Conservation (phyloP, 148 eudicot genomes). For the Rhododendron simsii region DNA sequence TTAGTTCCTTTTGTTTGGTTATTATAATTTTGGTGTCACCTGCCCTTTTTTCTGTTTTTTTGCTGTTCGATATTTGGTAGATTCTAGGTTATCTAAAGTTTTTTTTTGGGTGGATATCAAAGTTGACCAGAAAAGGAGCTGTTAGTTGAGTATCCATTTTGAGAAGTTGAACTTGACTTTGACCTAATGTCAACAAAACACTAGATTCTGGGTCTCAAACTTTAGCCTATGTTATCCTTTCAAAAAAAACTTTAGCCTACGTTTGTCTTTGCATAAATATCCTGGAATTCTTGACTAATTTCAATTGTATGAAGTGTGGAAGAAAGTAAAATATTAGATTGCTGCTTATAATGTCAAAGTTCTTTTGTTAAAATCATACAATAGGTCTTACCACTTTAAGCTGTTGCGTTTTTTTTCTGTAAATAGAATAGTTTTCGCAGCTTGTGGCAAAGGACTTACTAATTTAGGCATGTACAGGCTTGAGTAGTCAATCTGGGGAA, state of each 20-base stretch:
- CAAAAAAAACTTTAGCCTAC: neutral
- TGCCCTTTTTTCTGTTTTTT: neutral
- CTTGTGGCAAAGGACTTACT: slow-evolving; percentile 8
- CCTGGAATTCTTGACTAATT: neutral
- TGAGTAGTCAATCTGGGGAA: slow-evolving; percentile 30
- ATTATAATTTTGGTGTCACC: neutral
- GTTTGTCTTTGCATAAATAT: neutral
- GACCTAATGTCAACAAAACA: neutral
- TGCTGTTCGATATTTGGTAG: neutral
- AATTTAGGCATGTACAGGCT: slow-evolving; percentile 35
- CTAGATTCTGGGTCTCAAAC: neutral
- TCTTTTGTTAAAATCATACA: neutral
- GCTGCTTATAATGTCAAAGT: neutral
- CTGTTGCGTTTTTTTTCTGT: neutral
- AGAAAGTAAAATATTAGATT: neutral
- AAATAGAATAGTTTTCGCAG: neutral
- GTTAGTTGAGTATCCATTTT: neutral
- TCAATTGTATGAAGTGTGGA: neutral
- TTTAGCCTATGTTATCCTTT: neutral
- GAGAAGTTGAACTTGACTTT: slow-evolving; percentile 1
- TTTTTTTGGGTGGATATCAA: neutral
- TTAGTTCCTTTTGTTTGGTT: neutral
- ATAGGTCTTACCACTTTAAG: neutral
- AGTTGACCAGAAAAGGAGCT: neutral
- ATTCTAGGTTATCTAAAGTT: neutral